phyloP scores from a whole-genome alignment of 495 filamentous ascomycete species.

The Penicillium psychrofluorescens region DNA sequence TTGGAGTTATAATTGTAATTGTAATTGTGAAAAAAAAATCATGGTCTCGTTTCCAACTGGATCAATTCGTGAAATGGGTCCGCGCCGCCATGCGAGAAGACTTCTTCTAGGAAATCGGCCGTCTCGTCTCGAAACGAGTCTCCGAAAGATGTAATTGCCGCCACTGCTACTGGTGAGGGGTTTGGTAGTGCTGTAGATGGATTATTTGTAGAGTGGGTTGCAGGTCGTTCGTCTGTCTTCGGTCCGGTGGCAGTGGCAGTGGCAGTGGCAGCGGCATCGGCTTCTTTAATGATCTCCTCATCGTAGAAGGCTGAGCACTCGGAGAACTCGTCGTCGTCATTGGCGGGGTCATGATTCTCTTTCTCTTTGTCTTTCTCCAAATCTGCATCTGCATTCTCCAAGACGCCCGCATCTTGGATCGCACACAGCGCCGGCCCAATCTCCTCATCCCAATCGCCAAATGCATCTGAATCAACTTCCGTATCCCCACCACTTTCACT shows the following conservation, averaged over 20 bases:
- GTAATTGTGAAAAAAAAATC: too few relatives aligned
- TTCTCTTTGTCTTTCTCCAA: constrained; percentile 1
- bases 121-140: constrained; percentile 2
- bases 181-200: not conserved
- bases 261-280: constrained; percentile 10
- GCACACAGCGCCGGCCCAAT: constrained; percentile 2
- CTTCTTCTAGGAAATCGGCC: constrained; percentile 21
- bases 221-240: not conserved
- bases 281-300: constrained; percentile 23
- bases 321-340: constrained; percentile 34
- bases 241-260: not conserved
- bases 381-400: constrained; percentile 8
- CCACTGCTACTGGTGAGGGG: not conserved
- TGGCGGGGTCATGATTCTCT: not conserved
- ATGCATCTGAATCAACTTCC: constrained; percentile 15
- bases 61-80: constrained; percentile 23
- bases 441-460: constrained; percentile 10
- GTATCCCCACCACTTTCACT: constrained; percentile 10
- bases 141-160: not conserved
- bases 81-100: constrained; percentile 21
- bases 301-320: constrained; percentile 35
- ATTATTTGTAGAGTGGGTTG: not conserved
- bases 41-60: constrained; percentile 13
- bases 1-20: too few relatives aligned
- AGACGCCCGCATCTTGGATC: not conserved